phyloP scores from a whole-genome alignment of 2,329 filamentous ascomycete genomes.

The Colletotrichum lentis region DNA sequence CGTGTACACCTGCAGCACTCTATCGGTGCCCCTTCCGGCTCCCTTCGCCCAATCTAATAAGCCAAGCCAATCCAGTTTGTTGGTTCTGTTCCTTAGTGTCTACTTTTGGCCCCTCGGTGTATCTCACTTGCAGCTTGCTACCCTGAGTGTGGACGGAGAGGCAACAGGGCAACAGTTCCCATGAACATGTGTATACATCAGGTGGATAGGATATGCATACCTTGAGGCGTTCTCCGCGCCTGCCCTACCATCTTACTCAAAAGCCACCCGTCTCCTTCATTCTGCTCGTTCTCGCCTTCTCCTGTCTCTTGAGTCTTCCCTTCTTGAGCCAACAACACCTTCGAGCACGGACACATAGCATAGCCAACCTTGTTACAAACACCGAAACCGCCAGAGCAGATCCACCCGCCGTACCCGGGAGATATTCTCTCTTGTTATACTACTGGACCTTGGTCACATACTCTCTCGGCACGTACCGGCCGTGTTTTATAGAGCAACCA shows the following conservation, averaged over 20 bases:
- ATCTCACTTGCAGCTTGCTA: constrained; percentile 39
- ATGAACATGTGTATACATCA: constrained; percentile 17
- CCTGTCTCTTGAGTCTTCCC: constrained; percentile 7
- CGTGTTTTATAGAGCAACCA: constrained; percentile 11
- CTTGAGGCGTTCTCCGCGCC: constrained; percentile 34
- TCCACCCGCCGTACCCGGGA: background rate
- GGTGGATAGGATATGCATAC: constrained; percentile 29
- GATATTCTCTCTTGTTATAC: constrained; percentile 10
- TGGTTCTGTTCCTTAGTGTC: constrained; percentile 38
- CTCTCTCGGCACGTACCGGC: constrained; percentile 24
- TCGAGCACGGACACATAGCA: background rate
- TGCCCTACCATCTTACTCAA: constrained; percentile 26
- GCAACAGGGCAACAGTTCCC: constrained; percentile 22
- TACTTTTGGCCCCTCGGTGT: constrained; percentile 38
- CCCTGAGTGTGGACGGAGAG: constrained; percentile 32
- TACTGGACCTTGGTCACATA: background rate
- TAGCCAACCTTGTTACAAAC: background rate
- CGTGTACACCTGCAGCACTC: constrained; percentile 37
- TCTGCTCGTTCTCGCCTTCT: constrained; percentile 17
- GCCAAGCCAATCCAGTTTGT: constrained; percentile 40
- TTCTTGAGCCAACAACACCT: background rate
- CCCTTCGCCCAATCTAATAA: constrained; percentile 38
- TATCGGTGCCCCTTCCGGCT: constrained; percentile 40
- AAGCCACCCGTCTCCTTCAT: constrained; percentile 36
- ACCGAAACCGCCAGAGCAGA: constrained; percentile 1